A percentile compares a stretch with the other conserved stretches of the same genome.
phyloP scores from a whole-genome alignment of 345 rosid species.

The Salix dunnii region DNA sequence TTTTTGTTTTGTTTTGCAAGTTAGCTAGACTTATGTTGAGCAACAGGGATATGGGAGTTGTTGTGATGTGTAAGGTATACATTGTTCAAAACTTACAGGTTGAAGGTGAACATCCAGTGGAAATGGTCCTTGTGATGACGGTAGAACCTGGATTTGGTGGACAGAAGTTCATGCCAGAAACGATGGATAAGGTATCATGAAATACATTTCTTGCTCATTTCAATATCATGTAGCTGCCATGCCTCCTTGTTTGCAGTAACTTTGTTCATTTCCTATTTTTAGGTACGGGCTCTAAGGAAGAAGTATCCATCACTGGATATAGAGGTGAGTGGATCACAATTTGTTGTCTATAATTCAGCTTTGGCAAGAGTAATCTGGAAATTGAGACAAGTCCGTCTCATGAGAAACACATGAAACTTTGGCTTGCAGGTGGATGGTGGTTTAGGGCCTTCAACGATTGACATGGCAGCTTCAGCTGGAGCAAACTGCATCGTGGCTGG shows the following conservation, averaged over 20 bases:
- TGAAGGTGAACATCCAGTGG: conserved; percentile 70
- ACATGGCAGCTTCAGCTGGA: conserved; percentile 67
- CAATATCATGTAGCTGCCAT: neutral
- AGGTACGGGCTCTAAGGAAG: conserved; percentile 62
- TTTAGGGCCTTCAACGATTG: conserved; percentile 84
- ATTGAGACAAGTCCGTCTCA: neutral
- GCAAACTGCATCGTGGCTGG: conserved; percentile 85
- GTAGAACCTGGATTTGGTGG: conserved; percentile 94
- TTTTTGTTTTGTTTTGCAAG: neutral
- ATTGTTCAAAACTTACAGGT: conserved; percentile 36
- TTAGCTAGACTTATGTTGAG: neutral
- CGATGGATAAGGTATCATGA: conserved; percentile 69
- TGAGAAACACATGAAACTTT: neutral
- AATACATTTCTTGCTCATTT: neutral
- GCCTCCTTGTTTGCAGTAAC: neutral
- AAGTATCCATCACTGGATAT: conserved; percentile 79
- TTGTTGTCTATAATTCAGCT: neutral
- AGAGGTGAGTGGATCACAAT: conserved; percentile 44
- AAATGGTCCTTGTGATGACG: conserved; percentile 95
- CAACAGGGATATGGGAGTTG: neutral
- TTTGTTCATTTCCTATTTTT: conserved; percentile 1
- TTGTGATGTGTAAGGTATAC: neutral
- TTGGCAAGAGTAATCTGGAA: neutral
- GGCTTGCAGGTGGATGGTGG: conserved; percentile 78
- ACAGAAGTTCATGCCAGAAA: conserved; percentile 82